These are phyloP conservation scores for Cephaloascus albidus DNA, from an alignment of 805 yeast species.

Conservation along the genomic window DNA sequence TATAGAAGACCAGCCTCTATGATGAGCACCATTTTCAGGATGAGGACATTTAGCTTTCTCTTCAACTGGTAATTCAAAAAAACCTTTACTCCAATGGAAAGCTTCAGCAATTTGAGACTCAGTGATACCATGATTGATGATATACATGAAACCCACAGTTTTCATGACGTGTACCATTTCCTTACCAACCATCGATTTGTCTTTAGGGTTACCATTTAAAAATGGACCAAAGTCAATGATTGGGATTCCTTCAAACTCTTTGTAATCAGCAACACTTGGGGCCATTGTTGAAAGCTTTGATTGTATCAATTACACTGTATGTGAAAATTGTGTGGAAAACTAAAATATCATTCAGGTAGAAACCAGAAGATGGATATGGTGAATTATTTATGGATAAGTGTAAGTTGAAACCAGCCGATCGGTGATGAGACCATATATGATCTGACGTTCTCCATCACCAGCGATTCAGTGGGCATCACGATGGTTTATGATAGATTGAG, in stretches of 20 bases:
- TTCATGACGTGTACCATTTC: constrained; percentile 12
- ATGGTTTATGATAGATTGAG: no score
- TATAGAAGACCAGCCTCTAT: constrained; percentile 11
- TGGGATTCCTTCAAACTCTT: constrained; percentile 1
- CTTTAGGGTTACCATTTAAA: neutral
- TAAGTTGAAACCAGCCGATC: no score
- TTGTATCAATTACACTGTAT: no score
- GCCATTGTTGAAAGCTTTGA: no score
- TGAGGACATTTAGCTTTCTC: constrained; percentile 15
- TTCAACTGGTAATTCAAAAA: constrained; percentile 10
- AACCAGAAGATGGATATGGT: no score
- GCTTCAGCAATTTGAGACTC: constrained; percentile 6
- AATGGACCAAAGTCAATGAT: constrained; percentile 4
- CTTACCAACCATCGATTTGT: constrained; percentile 7
- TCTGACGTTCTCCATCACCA: no score
- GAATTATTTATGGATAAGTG: no score
- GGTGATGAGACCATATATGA: no score
- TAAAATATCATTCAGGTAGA: no score
- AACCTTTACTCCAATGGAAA: constrained; percentile 11
- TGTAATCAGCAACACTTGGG: neutral
- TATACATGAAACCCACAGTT: constrained; percentile 13
- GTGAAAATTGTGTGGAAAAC: no score
- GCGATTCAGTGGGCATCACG: no score
- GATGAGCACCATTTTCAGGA: constrained; percentile 10
- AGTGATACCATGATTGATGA: constrained; percentile 12